These are phyloP conservation scores for Lecanicillium sp. DNA, from an alignment of 2,329 filamentous ascomycete genomes.

Conservation along the genomic window DNA sequence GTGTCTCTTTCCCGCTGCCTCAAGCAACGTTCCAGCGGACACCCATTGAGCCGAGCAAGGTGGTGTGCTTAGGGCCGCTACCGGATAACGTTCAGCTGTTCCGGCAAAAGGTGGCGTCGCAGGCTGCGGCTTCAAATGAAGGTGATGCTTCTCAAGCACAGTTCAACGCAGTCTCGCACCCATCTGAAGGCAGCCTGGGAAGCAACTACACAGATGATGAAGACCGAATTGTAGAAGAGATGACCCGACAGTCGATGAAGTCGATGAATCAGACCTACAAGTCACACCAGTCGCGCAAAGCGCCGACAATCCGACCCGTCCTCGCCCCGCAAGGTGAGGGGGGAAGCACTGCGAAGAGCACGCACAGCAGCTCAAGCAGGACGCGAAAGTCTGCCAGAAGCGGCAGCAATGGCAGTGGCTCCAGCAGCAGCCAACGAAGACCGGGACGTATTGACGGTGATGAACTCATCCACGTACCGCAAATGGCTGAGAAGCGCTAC, in stretches of 20 bases:
- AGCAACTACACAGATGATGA: constrained; percentile 52
- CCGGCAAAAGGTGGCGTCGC: constrained; percentile 11
- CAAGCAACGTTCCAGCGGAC: constrained; percentile 31
- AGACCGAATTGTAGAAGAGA: constrained; percentile 25
- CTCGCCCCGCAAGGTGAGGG: constrained; percentile 1
- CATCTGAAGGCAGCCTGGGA: constrained; percentile 38
- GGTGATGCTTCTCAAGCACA: not conserved
- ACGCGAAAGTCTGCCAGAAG: constrained; percentile 10
- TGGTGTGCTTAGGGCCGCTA: constrained; percentile 48
- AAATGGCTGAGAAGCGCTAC: constrained; percentile 40
- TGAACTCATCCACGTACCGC: constrained; percentile 44
- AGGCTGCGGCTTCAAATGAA: constrained; percentile 1
- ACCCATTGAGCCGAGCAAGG: constrained; percentile 43
- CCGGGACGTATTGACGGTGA: constrained; percentile 34
- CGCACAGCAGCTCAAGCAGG: not conserved
- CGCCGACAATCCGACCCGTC: constrained; percentile 6
- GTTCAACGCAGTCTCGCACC: constrained; percentile 5
- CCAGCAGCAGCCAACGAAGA: no score
- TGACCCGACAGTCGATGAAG: constrained; percentile 17
- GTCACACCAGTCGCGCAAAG: constrained; percentile 1
- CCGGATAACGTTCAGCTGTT: constrained; percentile 36
- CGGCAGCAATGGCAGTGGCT: constrained; percentile 20
- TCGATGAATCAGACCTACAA: constrained; percentile 5
- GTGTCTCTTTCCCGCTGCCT: constrained; percentile 13
- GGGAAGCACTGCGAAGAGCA: not conserved